Percentiles rank a stretch among this genome's conserved stretches.
Evolutionary conservation across 1,139 yeast species (phyloP).

Genomic region (Chernovozyma sophiae-reginae): DNA sequence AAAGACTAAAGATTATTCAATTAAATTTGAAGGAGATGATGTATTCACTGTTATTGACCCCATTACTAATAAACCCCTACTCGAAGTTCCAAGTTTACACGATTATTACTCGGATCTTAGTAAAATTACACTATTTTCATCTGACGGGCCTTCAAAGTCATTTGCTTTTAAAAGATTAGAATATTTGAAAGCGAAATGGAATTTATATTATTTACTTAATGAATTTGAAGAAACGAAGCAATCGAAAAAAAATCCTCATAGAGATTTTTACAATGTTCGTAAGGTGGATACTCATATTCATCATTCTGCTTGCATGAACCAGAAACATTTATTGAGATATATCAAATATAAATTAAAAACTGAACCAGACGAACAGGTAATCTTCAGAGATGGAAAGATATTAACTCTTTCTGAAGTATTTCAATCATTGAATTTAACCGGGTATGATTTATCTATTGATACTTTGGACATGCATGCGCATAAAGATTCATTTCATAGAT

Average conservation of each 20-base stretch:
- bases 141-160: slow-evolving; percentile 97
- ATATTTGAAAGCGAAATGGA: slow-evolving; percentile 96
- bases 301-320: slow-evolving; percentile 99
- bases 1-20: slow-evolving; percentile 44
- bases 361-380: slow-evolving; percentile 79
- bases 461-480: slow-evolving; percentile 99
- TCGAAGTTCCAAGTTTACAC: slow-evolving; percentile 68
- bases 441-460: slow-evolving; percentile 92
- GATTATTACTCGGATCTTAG: slow-evolving; percentile 86
- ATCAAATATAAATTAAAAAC: slow-evolving; percentile 77
- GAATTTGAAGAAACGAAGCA: slow-evolving; percentile 92
- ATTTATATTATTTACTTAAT: slow-evolving; percentile 77
- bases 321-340: slow-evolving; percentile 89
- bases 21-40: slow-evolving; percentile 54
- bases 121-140: slow-evolving; percentile 62
- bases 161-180: slow-evolving; percentile 93
- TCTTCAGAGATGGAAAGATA: slow-evolving; percentile 89
- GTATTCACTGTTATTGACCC: slow-evolving; percentile 61
- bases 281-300: slow-evolving; percentile 99
- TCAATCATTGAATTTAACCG: slow-evolving; percentile 82
- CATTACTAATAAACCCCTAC: slow-evolving; percentile 33
- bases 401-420: slow-evolving; percentile 84
- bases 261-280: slow-evolving; percentile 97
- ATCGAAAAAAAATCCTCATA: slow-evolving; percentile 74
- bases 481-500: slow-evolving; percentile 94